A percentile compares a stretch with the other conserved stretches of the same genome.
Conservation (phyloP, 2,329 filamentous ascomycete species). For the Thelonectria rubi region DNA sequence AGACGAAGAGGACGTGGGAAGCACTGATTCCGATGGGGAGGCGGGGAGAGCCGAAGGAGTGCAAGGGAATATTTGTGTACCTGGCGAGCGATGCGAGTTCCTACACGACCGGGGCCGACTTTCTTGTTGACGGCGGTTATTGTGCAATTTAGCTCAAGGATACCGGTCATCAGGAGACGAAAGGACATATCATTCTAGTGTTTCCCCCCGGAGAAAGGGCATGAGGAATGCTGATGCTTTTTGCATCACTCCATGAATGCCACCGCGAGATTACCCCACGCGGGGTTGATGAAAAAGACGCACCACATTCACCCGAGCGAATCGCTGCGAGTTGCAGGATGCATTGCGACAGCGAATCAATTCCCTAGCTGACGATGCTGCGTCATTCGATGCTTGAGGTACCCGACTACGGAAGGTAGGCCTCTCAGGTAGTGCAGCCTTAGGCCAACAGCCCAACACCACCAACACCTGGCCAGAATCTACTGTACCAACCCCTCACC, state of each 20-base stretch:
- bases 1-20: constrained; percentile 77
- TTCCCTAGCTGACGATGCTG: background rate
- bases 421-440: constrained; percentile 1
- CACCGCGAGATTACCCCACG: background rate
- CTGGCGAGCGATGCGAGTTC: constrained; percentile 78
- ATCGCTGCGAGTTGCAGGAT: background rate
- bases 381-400: background rate
- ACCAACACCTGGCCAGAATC: no score
- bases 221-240: background rate
- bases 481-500: no score
- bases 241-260: background rate
- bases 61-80: constrained; percentile 83
- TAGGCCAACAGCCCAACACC: background rate
- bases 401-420: no score
- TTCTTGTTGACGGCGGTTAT: constrained; percentile 78
- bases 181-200: background rate
- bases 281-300: background rate
- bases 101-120: constrained; percentile 77
- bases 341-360: background rate
- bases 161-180: no score
- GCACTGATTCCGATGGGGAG: constrained; percentile 79
- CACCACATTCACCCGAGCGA: background rate
- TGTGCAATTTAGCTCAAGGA: background rate
- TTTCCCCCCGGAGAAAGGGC: no score
- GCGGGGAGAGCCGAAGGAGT: constrained; percentile 72